These are phyloP conservation scores for Allium cepa DNA, from an alignment of 106 monocot species.

Conservation along the genomic window DNA sequence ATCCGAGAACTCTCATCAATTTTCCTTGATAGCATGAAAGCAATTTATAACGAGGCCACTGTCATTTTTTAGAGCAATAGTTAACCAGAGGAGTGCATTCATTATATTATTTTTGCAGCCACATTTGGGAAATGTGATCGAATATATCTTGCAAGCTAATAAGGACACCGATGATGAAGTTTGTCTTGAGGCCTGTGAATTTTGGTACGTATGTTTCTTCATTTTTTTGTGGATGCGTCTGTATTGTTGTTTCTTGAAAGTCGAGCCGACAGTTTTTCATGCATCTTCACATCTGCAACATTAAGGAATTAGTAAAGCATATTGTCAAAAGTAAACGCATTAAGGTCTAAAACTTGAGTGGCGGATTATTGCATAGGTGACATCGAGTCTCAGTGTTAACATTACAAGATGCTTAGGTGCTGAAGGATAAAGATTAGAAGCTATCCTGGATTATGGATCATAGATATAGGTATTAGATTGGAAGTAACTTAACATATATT, in stretches of 20 bases:
- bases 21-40: background rate
- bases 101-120: slow-evolving; percentile 40
- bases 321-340: no score
- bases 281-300: no score
- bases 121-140: slow-evolving; percentile 81
- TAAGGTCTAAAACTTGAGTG: no score
- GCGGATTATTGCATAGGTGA: no score
- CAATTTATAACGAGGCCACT: background rate
- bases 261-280: no score
- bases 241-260: background rate
- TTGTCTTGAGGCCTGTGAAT: slow-evolving; percentile 91
- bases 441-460: no score
- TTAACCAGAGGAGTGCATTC: background rate
- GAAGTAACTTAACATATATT: no score
- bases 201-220: slow-evolving; percentile 62
- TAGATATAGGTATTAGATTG: no score
- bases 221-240: background rate
- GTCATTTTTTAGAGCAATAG: background rate
- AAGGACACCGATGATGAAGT: slow-evolving; percentile 91
- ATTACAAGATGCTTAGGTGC: no score
- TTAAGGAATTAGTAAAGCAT: no score
- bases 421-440: no score
- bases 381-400: no score
- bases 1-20: background rate
- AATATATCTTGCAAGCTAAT: slow-evolving; percentile 90